These are phyloP conservation scores for Calonectria montana DNA, from an alignment of 2,329 filamentous ascomycete genomes.

Conservation along the genomic window DNA sequence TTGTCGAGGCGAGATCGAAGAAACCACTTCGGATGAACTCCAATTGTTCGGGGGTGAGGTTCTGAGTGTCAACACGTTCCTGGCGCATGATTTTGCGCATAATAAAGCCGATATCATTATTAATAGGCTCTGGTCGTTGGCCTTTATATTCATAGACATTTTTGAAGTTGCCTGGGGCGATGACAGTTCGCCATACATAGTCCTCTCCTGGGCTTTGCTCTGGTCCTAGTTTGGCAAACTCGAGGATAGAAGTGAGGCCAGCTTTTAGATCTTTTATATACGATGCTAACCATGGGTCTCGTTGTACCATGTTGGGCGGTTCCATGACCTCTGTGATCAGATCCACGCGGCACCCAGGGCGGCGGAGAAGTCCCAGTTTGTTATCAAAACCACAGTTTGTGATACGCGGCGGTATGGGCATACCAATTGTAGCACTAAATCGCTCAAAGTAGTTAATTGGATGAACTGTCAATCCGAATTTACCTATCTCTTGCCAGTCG, in stretches of 20 bases:
- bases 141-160: too few relatives aligned
- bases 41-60: neutral
- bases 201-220: neutral
- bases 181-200: slow-evolving; percentile 10
- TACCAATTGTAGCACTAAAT: neutral
- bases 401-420: neutral
- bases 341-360: slow-evolving; percentile 5
- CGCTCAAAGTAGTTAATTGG: neutral
- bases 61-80: neutral
- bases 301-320: neutral
- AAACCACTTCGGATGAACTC: neutral
- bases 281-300: too few relatives aligned
- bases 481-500: slow-evolving; percentile 22
- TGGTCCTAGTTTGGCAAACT: slow-evolving; percentile 1
- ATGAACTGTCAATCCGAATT: neutral
- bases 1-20: neutral
- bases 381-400: neutral
- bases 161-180: neutral
- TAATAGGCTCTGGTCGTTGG: too few relatives aligned
- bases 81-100: neutral
- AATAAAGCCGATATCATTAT: neutral
- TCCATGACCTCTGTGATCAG: slow-evolving; percentile 15
- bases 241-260: neutral
- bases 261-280: neutral
- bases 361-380: neutral